phyloP scores from a whole-genome alignment of 2,329 filamentous ascomycete genomes.

The Epichloe gansuensis region DNA sequence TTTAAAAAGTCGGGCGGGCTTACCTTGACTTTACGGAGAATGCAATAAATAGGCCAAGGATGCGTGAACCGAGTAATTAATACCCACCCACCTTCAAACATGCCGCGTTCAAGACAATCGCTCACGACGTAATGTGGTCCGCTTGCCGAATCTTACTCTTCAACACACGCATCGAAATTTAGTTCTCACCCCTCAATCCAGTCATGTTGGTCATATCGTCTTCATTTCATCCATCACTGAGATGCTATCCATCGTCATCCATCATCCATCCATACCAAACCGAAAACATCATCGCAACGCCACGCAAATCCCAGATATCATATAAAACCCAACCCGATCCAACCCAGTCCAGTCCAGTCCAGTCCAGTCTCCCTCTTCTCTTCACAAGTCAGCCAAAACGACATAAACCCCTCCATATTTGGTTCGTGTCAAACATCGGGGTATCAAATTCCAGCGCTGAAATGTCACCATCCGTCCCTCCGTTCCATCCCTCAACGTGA shows the following conservation, averaged over 20 bases:
- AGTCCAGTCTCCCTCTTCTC: neutral
- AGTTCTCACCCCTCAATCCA: no score
- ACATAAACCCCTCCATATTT: conserved; percentile 3
- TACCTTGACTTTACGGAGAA: no score
- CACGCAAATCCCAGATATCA: neutral
- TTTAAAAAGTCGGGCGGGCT: no score
- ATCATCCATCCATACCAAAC: no score
- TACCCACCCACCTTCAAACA: no score
- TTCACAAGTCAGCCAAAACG: neutral
- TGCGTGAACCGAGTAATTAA: no score
- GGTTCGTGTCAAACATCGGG: conserved; percentile 6
- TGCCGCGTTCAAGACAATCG: no score
- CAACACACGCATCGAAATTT: no score
- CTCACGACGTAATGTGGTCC: no score
- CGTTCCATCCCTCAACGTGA: conserved; percentile 5
- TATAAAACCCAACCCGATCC: neutral
- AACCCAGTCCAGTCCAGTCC: no score
- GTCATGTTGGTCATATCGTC: neutral
- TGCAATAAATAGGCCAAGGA: no score
- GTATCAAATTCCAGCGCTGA: conserved; percentile 6
- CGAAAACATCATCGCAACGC: neutral
- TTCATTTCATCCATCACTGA: neutral
- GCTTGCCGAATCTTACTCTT: no score
- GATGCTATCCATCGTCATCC: neutral
- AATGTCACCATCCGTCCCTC: neutral